Base-by-base conservation (phyloP, 345 rosid genomes). In the Eucalyptus lansdowneana region DNA sequence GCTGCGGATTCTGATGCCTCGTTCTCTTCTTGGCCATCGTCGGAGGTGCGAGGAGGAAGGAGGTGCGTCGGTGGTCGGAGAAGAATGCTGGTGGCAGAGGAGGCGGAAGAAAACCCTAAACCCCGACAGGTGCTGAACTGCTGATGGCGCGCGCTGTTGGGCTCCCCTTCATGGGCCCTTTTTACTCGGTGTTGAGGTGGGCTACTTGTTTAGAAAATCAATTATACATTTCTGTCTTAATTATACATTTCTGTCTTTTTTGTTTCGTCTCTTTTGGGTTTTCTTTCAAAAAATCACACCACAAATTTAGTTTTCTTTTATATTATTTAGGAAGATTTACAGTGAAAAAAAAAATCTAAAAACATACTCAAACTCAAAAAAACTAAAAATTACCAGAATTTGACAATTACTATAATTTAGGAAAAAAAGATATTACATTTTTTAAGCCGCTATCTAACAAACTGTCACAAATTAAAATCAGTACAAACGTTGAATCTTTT, bases 1-100 rank as follows among this genome's bases (percentile, higher is more conserved):
- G 96, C 76, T 94, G 93, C 7, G 95, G 96, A 88, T 97, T 97
- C 69, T 93, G 94, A 76, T 91, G 92, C 89, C 99, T 93, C 62
- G 88, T 89, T 91, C 99, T 93, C 90, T 95, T 95, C 94, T 92
- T 94, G 89, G 72, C 91, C 91, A 90, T 94, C 85, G 85, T 40
- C 24, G 47, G 29, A 76, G 47, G 47, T 37, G 27, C 1, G 22
- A 15, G 6, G 80, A 16, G 7, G 67, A 21, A 76, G 45, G 45
- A 37, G 47, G 29, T 11, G 47, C 3, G 83, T 76, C 83, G 47
- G 85, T 40, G 85, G 85, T 40, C 47, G 47, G 85, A 76, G 85
- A 1, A 21, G 29, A 40, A 22, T 44, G 29, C 8, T 21, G 85
- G 85, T 11, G 85, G 85, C 29, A 37, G 24, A 22, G 14, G 27